Conservation (phyloP, 495 filamentous ascomycete species). For the Stereocaulon alpinum region DNA sequence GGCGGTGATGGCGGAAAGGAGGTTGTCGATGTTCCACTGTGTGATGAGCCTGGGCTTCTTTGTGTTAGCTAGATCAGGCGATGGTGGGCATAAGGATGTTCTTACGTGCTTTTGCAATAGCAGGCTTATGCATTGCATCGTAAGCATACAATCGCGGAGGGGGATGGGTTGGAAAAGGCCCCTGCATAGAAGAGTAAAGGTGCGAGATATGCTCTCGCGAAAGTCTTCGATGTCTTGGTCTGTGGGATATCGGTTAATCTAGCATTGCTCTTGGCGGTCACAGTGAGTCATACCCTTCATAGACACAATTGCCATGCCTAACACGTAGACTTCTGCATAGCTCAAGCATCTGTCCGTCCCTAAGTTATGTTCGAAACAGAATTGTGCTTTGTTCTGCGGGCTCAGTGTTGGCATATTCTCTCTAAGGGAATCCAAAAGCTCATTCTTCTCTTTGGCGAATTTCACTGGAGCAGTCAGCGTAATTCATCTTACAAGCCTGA, state of each 20-base stretch:
- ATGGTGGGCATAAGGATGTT: too few species aligned
- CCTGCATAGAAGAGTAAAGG: background rate
- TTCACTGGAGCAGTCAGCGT: background rate
- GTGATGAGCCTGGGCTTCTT: constrained; percentile 38
- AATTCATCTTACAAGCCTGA: background rate
- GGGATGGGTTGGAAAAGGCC: background rate
- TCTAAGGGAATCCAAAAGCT: background rate
- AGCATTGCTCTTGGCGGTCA: too few species aligned
- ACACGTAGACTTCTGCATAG: background rate
- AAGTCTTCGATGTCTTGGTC: constrained; percentile 1
- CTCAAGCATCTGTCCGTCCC: background rate
- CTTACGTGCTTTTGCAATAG: constrained; percentile 16
- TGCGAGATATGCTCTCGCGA: background rate
- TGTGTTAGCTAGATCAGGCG: too few species aligned
- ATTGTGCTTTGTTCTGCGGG: background rate
- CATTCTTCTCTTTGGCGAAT: background rate
- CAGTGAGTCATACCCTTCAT: constrained; percentile 3
- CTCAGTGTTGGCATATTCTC: background rate
- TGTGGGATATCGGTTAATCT: background rate
- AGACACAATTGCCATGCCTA: background rate
- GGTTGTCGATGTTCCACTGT: constrained; percentile 61
- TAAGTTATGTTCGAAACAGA: background rate
- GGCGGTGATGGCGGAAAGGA: constrained; percentile 46
- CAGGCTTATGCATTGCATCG: constrained; percentile 16
- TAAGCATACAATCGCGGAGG: constrained; percentile 4